Conservation (phyloP, 1,139 yeast genomes). For the Pichia sp. region DNA sequence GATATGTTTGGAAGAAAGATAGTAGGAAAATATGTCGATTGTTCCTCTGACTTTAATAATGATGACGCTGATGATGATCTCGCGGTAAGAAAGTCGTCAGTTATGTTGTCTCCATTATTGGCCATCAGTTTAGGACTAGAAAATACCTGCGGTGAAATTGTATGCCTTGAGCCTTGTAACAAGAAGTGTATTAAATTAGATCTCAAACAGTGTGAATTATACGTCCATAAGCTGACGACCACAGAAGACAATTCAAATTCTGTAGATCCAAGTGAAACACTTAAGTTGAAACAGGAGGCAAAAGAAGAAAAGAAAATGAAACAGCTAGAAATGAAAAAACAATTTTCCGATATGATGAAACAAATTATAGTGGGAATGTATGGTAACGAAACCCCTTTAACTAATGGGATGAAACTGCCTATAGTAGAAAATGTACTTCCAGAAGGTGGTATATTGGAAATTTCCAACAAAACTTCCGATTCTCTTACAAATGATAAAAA, state of each 20-base stretch:
- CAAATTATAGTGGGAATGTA: conserved; percentile 8
- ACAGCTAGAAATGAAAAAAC: conserved; percentile 23
- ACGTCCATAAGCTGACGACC: conserved; percentile 52
- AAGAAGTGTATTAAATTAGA: conserved; percentile 12
- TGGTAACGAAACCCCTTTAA: conserved; percentile 34
- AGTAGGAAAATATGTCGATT: conserved; percentile 41
- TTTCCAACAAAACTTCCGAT: conserved; percentile 21
- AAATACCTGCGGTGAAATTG: conserved; percentile 48
- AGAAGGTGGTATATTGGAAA: conserved; percentile 54
- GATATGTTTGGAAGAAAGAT: conserved; percentile 28
- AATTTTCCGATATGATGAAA: conserved; percentile 10
- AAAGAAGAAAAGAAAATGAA: conserved; percentile 30
- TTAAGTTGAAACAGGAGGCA: conserved; percentile 22
- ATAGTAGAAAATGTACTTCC: conserved; percentile 44
- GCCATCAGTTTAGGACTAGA: conserved; percentile 58
- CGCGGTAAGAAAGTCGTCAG: neutral
- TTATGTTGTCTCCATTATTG: conserved; percentile 33
- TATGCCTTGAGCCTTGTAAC: conserved; percentile 44
- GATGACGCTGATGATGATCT: conserved; percentile 1
- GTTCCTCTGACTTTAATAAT: neutral
- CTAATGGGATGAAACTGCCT: conserved; percentile 51
- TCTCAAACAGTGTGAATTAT: conserved; percentile 8
- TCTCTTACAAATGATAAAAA: neutral
- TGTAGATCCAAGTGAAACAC: neutral
- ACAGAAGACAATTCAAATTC: conserved; percentile 17